These are phyloP conservation scores for Physaria fendleri DNA, from an alignment of 345 rosid genomes.

Conservation along the genomic window DNA sequence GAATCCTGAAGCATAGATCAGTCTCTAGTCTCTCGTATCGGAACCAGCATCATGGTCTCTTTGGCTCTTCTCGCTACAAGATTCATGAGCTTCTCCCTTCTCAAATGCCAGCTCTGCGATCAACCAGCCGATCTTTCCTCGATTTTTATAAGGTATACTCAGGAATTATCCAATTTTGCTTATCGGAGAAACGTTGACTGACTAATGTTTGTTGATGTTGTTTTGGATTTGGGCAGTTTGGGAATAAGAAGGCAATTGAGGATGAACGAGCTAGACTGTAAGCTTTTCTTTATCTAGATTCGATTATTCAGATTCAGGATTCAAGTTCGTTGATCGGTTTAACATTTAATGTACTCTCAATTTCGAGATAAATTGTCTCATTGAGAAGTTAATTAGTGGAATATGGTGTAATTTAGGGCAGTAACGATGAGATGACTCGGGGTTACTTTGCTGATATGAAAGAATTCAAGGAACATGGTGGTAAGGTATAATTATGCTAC, in stretches of 20 bases:
- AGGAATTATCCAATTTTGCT: not conserved
- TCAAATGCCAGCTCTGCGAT: slow-evolving; percentile 34
- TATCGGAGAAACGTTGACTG: not conserved
- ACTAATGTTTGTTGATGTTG: not conserved
- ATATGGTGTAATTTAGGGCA: slow-evolving; percentile 57
- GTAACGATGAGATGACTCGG: slow-evolving; percentile 92
- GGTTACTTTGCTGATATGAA: slow-evolving; percentile 78
- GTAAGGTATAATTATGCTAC: slow-evolving; percentile 55
- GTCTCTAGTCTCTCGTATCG: slow-evolving; percentile 27
- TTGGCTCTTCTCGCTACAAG: slow-evolving; percentile 7
- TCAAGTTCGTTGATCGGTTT: not conserved
- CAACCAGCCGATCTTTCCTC: slow-evolving; percentile 55
- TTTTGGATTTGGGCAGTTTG: slow-evolving; percentile 42
- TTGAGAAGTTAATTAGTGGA: slow-evolving; percentile 17
- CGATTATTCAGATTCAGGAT: not conserved
- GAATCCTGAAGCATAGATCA: slow-evolving; percentile 31
- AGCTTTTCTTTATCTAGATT: slow-evolving; percentile 25
- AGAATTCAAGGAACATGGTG: slow-evolving; percentile 75
- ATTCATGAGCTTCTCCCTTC: slow-evolving; percentile 35
- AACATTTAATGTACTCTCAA: not conserved
- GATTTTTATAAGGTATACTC: slow-evolving; percentile 55
- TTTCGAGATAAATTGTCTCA: not conserved
- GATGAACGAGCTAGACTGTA: slow-evolving; percentile 90
- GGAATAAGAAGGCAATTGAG: slow-evolving; percentile 60
- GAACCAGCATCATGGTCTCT: not conserved